Percentiles rank a stretch among this genome's conserved stretches.
Conservation (phyloP, 2,329 filamentous ascomycete species). For the Westerdykella aurantiaca region DNA sequence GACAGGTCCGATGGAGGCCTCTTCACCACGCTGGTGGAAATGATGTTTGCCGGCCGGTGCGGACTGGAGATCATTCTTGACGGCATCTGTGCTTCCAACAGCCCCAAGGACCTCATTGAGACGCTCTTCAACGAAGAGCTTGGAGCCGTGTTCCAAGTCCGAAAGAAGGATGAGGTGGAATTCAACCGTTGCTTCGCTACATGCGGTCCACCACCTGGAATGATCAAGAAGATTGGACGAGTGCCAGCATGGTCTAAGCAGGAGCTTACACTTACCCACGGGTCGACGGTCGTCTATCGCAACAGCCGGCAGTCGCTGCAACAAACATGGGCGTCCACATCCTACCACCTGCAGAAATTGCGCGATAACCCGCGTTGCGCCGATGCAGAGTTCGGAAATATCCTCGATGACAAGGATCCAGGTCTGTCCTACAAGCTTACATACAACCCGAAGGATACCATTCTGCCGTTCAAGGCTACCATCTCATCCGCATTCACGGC, state of each 20-base stretch:
- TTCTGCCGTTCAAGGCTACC: conserved; percentile 61
- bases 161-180: conserved; percentile 72
- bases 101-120: conserved; percentile 61
- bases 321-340: conserved; percentile 82
- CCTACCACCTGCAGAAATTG: conserved; percentile 82
- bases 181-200: conserved; percentile 91
- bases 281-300: conserved; percentile 61
- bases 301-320: conserved; percentile 70
- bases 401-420: conserved; percentile 69
- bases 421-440: conserved; percentile 80
- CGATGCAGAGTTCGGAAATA: conserved; percentile 71
- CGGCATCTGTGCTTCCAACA: conserved; percentile 56
- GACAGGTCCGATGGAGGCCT: conserved; percentile 91
- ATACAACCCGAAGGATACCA: conserved; percentile 72
- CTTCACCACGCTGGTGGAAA: conserved; percentile 84
- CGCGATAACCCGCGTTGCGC: conserved; percentile 85
- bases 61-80: conserved; percentile 83
- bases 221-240: conserved; percentile 79
- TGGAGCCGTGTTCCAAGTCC: conserved; percentile 91
- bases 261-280: conserved; percentile 68
- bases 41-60: conserved; percentile 96
- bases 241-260: conserved; percentile 67
- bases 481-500: conserved; percentile 56
- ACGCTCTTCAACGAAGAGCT: conserved; percentile 94
- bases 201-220: conserved; percentile 72